Evolutionary conservation across 208 protist species (phyloP).

Genomic region (Leptomonas seymouri): DNA sequence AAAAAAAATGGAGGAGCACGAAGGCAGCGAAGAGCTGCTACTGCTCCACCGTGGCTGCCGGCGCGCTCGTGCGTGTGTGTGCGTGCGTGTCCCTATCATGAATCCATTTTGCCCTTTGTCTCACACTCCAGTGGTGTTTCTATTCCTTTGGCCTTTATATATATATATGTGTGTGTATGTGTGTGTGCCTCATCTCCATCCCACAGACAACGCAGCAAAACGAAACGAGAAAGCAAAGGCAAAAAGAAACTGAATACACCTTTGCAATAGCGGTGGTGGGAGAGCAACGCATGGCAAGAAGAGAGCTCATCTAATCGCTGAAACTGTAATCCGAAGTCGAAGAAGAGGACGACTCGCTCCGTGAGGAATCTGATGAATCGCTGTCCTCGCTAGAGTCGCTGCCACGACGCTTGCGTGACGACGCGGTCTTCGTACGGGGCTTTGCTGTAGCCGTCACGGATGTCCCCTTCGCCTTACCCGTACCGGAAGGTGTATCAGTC

Average conservation of each 20-base stretch:
- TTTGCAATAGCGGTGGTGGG: too few species aligned
- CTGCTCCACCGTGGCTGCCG: too few species aligned
- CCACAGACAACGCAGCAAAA: not conserved
- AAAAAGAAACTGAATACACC: not conserved
- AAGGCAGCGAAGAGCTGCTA: too few species aligned
- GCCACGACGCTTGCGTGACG: constrained; percentile 2
- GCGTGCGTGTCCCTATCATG: too few species aligned
- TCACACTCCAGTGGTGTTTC: too few species aligned
- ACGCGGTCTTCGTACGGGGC: constrained; percentile 19
- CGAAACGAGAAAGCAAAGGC: not conserved
- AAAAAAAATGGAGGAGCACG: too few species aligned
- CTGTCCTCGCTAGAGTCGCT: constrained; percentile 25
- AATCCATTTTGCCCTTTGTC: too few species aligned
- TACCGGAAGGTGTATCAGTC: not conserved
- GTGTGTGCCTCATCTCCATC: not conserved
- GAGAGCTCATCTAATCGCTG: constrained; percentile 39
- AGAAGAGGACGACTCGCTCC: constrained; percentile 20
- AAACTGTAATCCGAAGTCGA: constrained; percentile 50
- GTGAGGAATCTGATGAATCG: constrained; percentile 12
- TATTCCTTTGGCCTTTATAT: too few species aligned
- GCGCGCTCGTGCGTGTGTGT: too few species aligned
- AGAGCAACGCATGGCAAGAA: not conserved
- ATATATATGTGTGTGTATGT: too few species aligned
- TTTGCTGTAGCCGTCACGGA: not conserved
- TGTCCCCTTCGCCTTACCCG: not conserved